A percentile compares a stretch with the other conserved stretches of the same genome.
These are phyloP conservation scores for Lentinula sp. DNA, from an alignment of 768 basidiomycete genomes.

Conservation along the genomic window DNA sequence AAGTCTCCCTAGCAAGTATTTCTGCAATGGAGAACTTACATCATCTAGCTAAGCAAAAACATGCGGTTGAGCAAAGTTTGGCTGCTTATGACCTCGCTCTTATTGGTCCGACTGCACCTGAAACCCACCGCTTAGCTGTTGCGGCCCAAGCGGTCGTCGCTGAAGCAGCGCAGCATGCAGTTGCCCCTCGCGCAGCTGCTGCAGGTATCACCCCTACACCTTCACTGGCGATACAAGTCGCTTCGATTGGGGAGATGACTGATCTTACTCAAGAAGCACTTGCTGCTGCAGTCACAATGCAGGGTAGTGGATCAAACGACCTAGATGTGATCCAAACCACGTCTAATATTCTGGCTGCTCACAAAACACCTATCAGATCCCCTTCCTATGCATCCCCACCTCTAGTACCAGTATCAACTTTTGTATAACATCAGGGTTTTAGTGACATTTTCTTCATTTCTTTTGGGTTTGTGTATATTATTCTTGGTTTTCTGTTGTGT, in stretches of 20 bases:
- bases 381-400: not conserved
- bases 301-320: constrained; percentile 66
- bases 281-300: constrained; percentile 75
- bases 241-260: constrained; percentile 45
- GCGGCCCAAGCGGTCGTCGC: constrained; percentile 81
- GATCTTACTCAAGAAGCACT: constrained; percentile 60
- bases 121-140: constrained; percentile 56
- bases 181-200: constrained; percentile 40
- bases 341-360: constrained; percentile 40
- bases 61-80: constrained; percentile 65
- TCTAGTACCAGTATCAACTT: constrained; percentile 4
- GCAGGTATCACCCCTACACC: constrained; percentile 29
- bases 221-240: constrained; percentile 38
- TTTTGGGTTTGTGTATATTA: constrained; percentile 17
- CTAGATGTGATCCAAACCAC: constrained; percentile 79
- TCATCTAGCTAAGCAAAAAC: constrained; percentile 74
- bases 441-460: constrained; percentile 18
- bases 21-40: constrained; percentile 45
- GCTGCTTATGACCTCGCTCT: constrained; percentile 71
- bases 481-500: constrained; percentile 9
- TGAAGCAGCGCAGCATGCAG: constrained; percentile 68
- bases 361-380: constrained; percentile 16
- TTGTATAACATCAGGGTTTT: constrained; percentile 16
- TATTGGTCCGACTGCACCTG: constrained; percentile 40
- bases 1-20: constrained; percentile 54